Conservation (phyloP, 2,329 filamentous ascomycete genomes). For the Verticillium longisporum region DNA sequence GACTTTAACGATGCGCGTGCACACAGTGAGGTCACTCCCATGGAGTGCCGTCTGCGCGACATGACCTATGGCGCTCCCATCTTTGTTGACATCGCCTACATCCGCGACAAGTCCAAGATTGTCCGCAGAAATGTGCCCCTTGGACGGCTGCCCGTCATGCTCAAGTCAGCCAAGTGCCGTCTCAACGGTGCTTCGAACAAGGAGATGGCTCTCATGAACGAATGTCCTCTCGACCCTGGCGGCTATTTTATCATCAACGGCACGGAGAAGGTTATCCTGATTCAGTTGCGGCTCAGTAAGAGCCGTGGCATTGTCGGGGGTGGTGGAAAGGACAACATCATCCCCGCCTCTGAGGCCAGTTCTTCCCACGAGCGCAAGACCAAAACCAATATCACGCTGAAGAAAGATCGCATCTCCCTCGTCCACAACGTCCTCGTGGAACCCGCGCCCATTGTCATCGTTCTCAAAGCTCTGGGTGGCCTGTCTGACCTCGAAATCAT, state of each 20-base stretch:
- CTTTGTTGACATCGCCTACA: conserved; percentile 85
- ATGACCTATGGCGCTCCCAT: conserved; percentile 98
- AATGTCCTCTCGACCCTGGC: conserved; percentile 92
- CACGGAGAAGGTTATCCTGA: conserved; percentile 96
- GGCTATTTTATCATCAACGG: conserved; percentile 98
- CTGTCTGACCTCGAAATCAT: conserved; percentile 94
- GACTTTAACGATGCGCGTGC: conserved; percentile 68
- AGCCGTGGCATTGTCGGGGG: conserved; percentile 97
- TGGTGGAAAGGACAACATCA: conserved; percentile 83
- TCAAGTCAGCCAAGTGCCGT: conserved; percentile 90
- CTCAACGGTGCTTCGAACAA: conserved; percentile 76
- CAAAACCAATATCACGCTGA: conserved; percentile 91
- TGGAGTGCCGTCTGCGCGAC: conserved; percentile 92
- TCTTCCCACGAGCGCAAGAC: conserved; percentile 97
- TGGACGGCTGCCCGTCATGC: conserved; percentile 91
- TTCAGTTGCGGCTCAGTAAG: conserved; percentile 98
- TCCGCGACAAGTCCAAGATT: conserved; percentile 70
- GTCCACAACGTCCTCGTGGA: conserved; percentile 92
- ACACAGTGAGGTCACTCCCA: conserved; percentile 74
- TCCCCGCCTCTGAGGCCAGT: conserved; percentile 93
- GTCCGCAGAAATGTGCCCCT: conserved; percentile 72
- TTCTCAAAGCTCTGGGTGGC: conserved; percentile 88
- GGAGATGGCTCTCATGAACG: conserved; percentile 87
- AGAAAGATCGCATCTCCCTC: conserved; percentile 85
- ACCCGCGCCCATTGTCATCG: conserved; percentile 88